These are phyloP conservation scores for Pluteus cervinus DNA, from an alignment of 768 basidiomycete genomes.

Conservation along the genomic window DNA sequence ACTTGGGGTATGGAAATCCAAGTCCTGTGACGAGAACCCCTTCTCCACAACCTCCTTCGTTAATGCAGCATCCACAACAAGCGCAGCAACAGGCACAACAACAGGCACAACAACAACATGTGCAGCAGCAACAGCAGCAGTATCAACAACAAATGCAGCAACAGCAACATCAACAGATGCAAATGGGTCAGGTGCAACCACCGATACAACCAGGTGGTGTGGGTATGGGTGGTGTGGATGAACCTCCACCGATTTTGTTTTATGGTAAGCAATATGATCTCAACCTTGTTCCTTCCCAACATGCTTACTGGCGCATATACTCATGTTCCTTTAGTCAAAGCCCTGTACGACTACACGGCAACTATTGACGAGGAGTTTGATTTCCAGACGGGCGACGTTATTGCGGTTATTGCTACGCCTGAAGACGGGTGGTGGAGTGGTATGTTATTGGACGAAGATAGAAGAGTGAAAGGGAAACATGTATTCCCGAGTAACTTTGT, in stretches of 20 bases:
- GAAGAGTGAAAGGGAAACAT: slow-evolving; percentile 65
- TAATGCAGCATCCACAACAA: slow-evolving; percentile 14
- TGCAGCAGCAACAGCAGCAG: slow-evolving; percentile 3
- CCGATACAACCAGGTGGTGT: slow-evolving; percentile 75
- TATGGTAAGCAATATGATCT: slow-evolving; percentile 79
- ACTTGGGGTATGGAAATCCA: too few relatives aligned
- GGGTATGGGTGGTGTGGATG: too few relatives aligned
- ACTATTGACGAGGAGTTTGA: slow-evolving; percentile 92
- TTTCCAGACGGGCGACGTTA: slow-evolving; percentile 92
- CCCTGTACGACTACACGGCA: slow-evolving; percentile 81
- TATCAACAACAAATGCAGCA: slow-evolving; percentile 1
- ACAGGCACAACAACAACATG: too few relatives aligned
- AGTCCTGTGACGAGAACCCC: too few relatives aligned
- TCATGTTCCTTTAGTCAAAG: slow-evolving; percentile 57
- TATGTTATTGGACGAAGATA: slow-evolving; percentile 69
- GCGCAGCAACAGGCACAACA: slow-evolving; percentile 13
- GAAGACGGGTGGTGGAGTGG: slow-evolving; percentile 99
- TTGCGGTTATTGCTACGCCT: slow-evolving; percentile 89
- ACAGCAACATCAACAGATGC: slow-evolving; percentile 4
- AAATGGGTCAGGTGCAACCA: slow-evolving; percentile 27
- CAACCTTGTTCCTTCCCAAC: too few relatives aligned
- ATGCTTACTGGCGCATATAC: slow-evolving; percentile 6
- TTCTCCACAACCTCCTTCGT: slow-evolving; percentile 12
- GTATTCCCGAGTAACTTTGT: slow-evolving; percentile 91
- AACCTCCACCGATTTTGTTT: slow-evolving; percentile 83